Percentiles rank a stretch among this genome's conserved stretches.
phyloP scores from a whole-genome alignment of 352 stramenopile genomes.

The Globisporangium paroecandrum region DNA sequence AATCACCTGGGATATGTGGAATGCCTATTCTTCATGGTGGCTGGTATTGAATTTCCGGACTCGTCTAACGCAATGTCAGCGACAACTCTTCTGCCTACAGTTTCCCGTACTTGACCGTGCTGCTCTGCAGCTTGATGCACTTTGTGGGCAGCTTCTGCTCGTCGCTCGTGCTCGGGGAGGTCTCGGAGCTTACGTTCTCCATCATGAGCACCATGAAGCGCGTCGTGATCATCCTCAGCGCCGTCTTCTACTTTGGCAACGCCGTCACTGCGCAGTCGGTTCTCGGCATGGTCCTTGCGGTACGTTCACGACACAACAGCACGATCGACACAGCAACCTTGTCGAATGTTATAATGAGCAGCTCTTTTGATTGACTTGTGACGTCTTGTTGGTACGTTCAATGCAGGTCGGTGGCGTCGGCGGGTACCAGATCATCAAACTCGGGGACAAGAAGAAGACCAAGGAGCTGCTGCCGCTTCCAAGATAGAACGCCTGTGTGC shows the following conservation, averaged over 20 bases:
- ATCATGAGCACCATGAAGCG: constrained; percentile 91
- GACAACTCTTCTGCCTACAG: constrained; percentile 21
- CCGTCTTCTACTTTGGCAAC: constrained; percentile 84
- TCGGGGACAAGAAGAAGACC: constrained; percentile 44
- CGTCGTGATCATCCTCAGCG: constrained; percentile 83
- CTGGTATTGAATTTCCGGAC: not conserved
- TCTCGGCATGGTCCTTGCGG: constrained; percentile 67
- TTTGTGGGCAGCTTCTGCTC: constrained; percentile 80
- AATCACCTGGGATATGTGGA: not conserved
- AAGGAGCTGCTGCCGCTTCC: constrained; percentile 12
- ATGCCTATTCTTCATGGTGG: not conserved
- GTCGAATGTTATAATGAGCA: not conserved
- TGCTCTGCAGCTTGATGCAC: constrained; percentile 81
- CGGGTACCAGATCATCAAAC: constrained; percentile 78
- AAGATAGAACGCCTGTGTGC: not conserved
- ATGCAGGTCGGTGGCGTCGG: constrained; percentile 63
- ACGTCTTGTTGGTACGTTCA: constrained; percentile 7
- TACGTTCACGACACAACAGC: constrained; percentile 16
- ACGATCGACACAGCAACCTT: not conserved
- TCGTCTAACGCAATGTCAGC: constrained; percentile 12
- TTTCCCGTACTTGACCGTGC: constrained; percentile 71
- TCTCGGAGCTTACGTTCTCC: constrained; percentile 86
- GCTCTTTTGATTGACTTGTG: not conserved
- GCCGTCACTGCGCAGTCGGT: constrained; percentile 66
- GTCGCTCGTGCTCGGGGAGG: constrained; percentile 78